These are phyloP conservation scores for Sclerotinia sclerotiorum DNA, from an alignment of 2,329 filamentous ascomycete genomes.

Conservation along the genomic window DNA sequence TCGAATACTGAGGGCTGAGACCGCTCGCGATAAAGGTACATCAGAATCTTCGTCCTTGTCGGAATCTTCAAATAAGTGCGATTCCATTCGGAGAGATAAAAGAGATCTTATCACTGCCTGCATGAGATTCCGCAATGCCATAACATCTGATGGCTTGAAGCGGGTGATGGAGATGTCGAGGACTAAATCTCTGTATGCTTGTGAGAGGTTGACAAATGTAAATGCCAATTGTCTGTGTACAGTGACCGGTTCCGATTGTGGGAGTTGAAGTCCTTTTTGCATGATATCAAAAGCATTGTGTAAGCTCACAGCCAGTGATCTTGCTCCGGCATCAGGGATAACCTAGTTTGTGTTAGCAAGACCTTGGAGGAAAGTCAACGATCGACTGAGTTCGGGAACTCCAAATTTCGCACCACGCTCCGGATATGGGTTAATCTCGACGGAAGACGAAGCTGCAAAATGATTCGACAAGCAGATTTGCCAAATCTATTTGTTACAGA, in stretches of 20 bases:
- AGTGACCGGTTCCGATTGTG: slow-evolving; percentile 41
- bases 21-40: slow-evolving; percentile 9
- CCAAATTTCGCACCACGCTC: neutral
- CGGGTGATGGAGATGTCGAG: slow-evolving; percentile 57
- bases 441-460: neutral
- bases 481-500: neutral
- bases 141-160: slow-evolving; percentile 52
- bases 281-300: slow-evolving; percentile 50
- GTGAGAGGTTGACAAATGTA: slow-evolving; percentile 56
- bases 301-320: slow-evolving; percentile 50
- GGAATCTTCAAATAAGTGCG: slow-evolving; percentile 46
- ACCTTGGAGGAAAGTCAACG: neutral
- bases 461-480: neutral
- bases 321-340: slow-evolving; percentile 56
- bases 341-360: slow-evolving; percentile 35
- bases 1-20: slow-evolving; percentile 14
- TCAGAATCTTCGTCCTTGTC: slow-evolving; percentile 25
- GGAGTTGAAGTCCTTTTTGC: slow-evolving; percentile 45
- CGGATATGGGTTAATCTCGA: neutral
- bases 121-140: slow-evolving; percentile 53
- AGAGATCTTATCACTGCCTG: slow-evolving; percentile 56
- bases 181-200: slow-evolving; percentile 55
- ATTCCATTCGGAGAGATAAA: slow-evolving; percentile 52
- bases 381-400: neutral
- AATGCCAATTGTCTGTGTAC: slow-evolving; percentile 49